Evolutionary conservation across 2,329 filamentous ascomycete species (phyloP).

Genomic region (Colletotrichum lupini): DNA sequence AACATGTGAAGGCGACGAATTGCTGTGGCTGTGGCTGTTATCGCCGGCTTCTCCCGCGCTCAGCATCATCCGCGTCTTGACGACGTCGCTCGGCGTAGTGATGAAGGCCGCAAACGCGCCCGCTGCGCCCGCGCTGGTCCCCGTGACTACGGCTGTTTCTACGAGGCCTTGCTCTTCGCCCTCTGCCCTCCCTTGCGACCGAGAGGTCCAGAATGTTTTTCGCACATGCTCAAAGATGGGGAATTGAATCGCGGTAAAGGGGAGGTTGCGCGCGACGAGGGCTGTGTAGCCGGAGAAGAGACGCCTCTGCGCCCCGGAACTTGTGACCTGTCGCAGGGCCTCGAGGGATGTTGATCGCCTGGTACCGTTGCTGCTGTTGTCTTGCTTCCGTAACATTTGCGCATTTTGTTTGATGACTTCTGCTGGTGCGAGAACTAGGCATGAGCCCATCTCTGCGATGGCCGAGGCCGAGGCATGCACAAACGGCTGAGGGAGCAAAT

Average conservation of each 20-base stretch:
- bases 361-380: constrained; percentile 30
- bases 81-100: constrained; percentile 90
- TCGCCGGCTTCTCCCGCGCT: constrained; percentile 57
- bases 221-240: constrained; percentile 84
- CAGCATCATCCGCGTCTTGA: constrained; percentile 92
- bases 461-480: constrained; percentile 81
- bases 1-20: background rate
- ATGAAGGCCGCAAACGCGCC: constrained; percentile 80
- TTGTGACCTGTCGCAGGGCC: constrained; percentile 60
- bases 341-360: constrained; percentile 56
- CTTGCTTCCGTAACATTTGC: constrained; percentile 73
- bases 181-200: constrained; percentile 41
- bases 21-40: background rate
- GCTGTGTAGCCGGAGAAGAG: constrained; percentile 80
- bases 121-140: constrained; percentile 77
- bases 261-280: constrained; percentile 83
- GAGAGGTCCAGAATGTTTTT: constrained; percentile 57
- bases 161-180: constrained; percentile 53
- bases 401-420: constrained; percentile 96
- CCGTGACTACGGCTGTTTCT: constrained; percentile 79
- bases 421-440: constrained; percentile 86
- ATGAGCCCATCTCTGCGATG: constrained; percentile 84
- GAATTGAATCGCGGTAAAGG: constrained; percentile 90
- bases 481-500: constrained; percentile 72
- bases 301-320: constrained; percentile 67